Conservation (phyloP, 805 yeast species). For the Yarrowia keelungensis region DNA sequence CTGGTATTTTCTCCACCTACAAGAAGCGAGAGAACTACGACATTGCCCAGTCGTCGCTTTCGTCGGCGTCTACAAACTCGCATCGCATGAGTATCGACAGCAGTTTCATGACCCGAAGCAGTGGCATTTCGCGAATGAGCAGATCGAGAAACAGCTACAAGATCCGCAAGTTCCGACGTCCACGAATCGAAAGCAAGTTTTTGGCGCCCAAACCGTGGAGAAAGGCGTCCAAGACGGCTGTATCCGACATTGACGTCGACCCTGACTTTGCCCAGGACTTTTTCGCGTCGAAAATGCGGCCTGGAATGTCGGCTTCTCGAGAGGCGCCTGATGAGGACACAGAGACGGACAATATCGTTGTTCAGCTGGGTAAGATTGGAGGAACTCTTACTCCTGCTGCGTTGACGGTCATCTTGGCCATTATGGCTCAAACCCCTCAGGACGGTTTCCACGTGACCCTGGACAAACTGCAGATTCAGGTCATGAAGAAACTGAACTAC, state of each 20-base stretch:
- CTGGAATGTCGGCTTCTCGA: conserved; percentile 16
- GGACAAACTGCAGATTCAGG: conserved; percentile 69
- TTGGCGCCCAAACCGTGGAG: conserved; percentile 34
- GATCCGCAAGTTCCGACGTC: conserved; percentile 26
- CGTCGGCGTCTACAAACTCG: conserved; percentile 30
- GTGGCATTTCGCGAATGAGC: conserved; percentile 14
- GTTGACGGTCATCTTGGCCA: conserved; percentile 51
- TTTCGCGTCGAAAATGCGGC: conserved; percentile 31
- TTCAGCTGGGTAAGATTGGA: conserved; percentile 61
- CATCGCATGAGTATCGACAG: conserved; percentile 26
- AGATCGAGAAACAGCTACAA: conserved; percentile 6
- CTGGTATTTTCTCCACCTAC: conserved; percentile 22
- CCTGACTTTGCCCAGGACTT: conserved; percentile 34
- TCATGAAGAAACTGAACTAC: conserved; percentile 53
- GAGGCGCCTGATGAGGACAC: conserved; percentile 51
- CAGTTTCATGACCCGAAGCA: conserved; percentile 25
- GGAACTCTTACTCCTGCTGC: conserved; percentile 58
- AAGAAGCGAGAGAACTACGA: conserved; percentile 29
- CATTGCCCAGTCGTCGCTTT: conserved; percentile 23
- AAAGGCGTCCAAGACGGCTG: conserved; percentile 22
- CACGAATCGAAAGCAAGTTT: conserved; percentile 10
- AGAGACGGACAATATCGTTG: conserved; percentile 62
- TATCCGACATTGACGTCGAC: conserved; percentile 7
- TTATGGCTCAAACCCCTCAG: conserved; percentile 51
- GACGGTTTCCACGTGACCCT: conserved; percentile 58